Base-by-base conservation (phyloP, 2,329 filamentous ascomycete genomes). In the Parastagonospora nodorum region DNA sequence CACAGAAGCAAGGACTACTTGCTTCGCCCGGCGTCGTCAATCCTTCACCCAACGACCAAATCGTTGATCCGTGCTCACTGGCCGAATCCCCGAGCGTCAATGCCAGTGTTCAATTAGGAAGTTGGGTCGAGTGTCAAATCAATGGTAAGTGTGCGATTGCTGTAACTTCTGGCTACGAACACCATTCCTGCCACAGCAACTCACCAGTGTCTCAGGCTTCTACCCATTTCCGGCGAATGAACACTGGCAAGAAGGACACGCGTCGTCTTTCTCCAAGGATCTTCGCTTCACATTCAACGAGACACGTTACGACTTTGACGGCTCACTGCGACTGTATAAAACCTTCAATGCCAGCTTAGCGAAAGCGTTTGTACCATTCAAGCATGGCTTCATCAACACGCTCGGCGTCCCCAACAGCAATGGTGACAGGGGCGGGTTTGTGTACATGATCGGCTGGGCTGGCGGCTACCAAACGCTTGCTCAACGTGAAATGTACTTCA, bases 381-480 rank as follows among this genome's bases (percentile, higher is more conserved):
- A 64, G 41, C 67, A 71, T 33, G 68, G 67, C 14, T 65, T 68
- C 27, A 63, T 58, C 42, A 65, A 59, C 15, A 61, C 60, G 1
- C 52, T 69, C 4, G 66, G 64, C 8, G 52, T 71, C 2, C 68
- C 68, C 12, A 66, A 69, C 45, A 42, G 50, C 0, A 69, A 63
- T 42, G 65, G 66, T 38, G 67, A 69, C 43, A 68, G 61, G 41
- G 68, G 68, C 7, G 68, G 68, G 12, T 63, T 68, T 27, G 67
- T 69, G 16, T 71, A 70, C 45, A 55, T 63, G 55, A 62, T 68
- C 28, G 67, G 67, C 1, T 71, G 68, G 68, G 66, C 68, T 4
- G 67, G 68, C 15, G 67, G 68, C 1, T 58, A 53, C 27, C 64
- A 67, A 27, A 53, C 45, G 7, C 31, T 57, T 5, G 49, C 53